Evolutionary conservation across 2,329 filamentous ascomycete genomes (phyloP).

Genomic region (Colletotrichum tropicale): DNA sequence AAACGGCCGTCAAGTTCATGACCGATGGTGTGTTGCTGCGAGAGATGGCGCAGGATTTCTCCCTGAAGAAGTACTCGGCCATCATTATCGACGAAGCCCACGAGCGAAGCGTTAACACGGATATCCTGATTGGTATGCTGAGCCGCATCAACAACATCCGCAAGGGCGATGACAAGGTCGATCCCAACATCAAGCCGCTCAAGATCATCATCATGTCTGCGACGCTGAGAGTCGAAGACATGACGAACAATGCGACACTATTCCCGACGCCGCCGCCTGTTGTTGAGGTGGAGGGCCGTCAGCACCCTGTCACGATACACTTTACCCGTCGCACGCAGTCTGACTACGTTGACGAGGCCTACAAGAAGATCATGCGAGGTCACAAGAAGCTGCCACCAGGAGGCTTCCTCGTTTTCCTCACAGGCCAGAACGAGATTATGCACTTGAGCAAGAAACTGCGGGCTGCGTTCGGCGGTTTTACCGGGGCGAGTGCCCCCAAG

Average conservation of each 20-base stretch:
- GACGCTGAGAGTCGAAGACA: constrained; percentile 87
- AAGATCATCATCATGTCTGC: constrained; percentile 99
- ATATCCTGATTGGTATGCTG: constrained; percentile 96
- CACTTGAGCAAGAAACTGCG: constrained; percentile 82
- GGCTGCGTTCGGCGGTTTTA: constrained; percentile 65
- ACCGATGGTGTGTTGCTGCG: constrained; percentile 94
- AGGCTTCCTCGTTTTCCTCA: constrained; percentile 92
- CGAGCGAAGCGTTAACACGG: constrained; percentile 96
- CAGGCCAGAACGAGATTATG: constrained; percentile 89
- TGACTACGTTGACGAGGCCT: constrained; percentile 91
- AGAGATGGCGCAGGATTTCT: constrained; percentile 89
- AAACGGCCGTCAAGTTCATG: constrained; percentile 98
- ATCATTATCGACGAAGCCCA: constrained; percentile 97
- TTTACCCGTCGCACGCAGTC: constrained; percentile 82
- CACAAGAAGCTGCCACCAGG: constrained; percentile 90
- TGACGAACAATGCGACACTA: constrained; percentile 81
- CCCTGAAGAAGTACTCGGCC: constrained; percentile 86
- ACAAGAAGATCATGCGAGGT: constrained; percentile 83
- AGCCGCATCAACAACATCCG: constrained; percentile 89
- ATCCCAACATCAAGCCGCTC: constrained; percentile 74
- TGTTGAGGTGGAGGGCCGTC: constrained; percentile 87
- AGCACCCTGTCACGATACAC: constrained; percentile 88
- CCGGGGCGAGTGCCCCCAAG: constrained; percentile 63
- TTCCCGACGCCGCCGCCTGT: constrained; percentile 83
- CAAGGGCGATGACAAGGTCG: constrained; percentile 73